A percentile compares a stretch with the other conserved stretches of the same genome.
Evolutionary conservation across 805 yeast species (phyloP).

Genomic region (Torulaspora quercuum): DNA sequence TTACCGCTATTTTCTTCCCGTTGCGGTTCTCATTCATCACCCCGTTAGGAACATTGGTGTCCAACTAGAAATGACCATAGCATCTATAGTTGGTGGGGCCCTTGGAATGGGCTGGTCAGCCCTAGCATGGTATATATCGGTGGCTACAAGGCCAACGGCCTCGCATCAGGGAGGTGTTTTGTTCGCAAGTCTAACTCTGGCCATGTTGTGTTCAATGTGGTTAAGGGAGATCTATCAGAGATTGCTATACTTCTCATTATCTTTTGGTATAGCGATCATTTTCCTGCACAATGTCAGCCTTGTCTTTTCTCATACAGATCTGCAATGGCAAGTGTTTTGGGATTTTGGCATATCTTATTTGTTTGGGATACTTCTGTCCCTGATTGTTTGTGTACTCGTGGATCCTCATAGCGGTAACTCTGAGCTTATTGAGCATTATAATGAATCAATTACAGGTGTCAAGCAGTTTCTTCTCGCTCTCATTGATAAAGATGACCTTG

Average conservation of each 20-base stretch:
- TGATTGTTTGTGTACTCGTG: slow-evolving; percentile 36
- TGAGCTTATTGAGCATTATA: slow-evolving; percentile 30
- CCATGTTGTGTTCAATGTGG: slow-evolving; percentile 41
- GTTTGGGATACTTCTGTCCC: slow-evolving; percentile 42
- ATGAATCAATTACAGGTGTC: slow-evolving; percentile 25
- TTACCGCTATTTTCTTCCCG: slow-evolving; percentile 41
- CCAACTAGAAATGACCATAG: slow-evolving; percentile 44
- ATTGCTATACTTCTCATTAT: slow-evolving; percentile 37
- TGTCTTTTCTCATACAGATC: slow-evolving; percentile 15
- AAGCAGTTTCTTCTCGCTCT: slow-evolving; percentile 28
- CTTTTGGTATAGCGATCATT: slow-evolving; percentile 40
- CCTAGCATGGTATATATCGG: slow-evolving; percentile 42
- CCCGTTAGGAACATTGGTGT: slow-evolving; percentile 47
- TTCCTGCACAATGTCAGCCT: slow-evolving; percentile 35
- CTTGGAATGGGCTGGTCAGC: slow-evolving; percentile 47
- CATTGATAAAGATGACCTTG: slow-evolving; percentile 17
- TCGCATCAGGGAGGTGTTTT: slow-evolving; percentile 46
- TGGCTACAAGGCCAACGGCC: slow-evolving; percentile 40
- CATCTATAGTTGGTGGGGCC: slow-evolving; percentile 40
- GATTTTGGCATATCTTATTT: slow-evolving; percentile 45
- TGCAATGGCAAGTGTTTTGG: slow-evolving; percentile 40
- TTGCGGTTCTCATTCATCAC: slow-evolving; percentile 45
- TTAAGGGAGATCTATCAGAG: slow-evolving; percentile 41
- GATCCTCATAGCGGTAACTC: slow-evolving; percentile 44
- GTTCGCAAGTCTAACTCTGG: slow-evolving; percentile 41